Evolutionary conservation across 108 stramenopile genomes (phyloP).

Genomic region (Stephanodiscus triporus): DNA sequence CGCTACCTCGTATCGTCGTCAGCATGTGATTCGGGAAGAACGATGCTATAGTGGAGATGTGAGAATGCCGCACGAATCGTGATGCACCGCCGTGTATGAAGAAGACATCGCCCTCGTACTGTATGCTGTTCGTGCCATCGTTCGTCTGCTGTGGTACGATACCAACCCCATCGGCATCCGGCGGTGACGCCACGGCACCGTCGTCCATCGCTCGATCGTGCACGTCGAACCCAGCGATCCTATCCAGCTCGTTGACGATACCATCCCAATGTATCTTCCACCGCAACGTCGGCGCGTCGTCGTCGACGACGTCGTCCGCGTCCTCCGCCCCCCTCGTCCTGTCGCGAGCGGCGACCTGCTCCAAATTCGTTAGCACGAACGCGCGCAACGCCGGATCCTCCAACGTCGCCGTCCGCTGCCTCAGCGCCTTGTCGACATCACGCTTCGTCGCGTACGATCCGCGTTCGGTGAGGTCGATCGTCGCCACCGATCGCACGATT

Average conservation of each 20-base stretch:
- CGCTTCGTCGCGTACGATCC: conserved; percentile 51
- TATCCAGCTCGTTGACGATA: conserved; percentile 73
- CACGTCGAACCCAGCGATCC: conserved; percentile 83
- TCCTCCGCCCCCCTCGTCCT: no score
- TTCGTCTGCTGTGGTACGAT: not conserved
- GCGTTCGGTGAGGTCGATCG: conserved; percentile 40
- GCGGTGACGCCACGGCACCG: not conserved
- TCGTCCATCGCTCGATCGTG: conserved; percentile 36
- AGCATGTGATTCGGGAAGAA: conserved; percentile 93
- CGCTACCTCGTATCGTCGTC: conserved; percentile 87
- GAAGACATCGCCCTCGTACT: conserved; percentile 78
- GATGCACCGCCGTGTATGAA: conserved; percentile 92
- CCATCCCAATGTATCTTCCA: conserved; percentile 90
- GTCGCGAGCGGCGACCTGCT: conserved; percentile 39
- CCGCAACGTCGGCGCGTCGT: conserved; percentile 32
- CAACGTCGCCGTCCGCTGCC: conserved; percentile 52
- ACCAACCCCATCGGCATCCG: not conserved
- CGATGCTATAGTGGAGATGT: conserved; percentile 76
- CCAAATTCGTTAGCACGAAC: conserved; percentile 91
- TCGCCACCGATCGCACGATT: conserved; percentile 71
- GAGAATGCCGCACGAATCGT: conserved; percentile 83
- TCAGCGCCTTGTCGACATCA: conserved; percentile 66
- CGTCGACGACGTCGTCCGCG: conserved; percentile 17
- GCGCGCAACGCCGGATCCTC: conserved; percentile 87
- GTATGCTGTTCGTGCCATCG: conserved; percentile 19